Conservation (phyloP, 352 stramenopile species). For the Globisporangium nunn region DNA sequence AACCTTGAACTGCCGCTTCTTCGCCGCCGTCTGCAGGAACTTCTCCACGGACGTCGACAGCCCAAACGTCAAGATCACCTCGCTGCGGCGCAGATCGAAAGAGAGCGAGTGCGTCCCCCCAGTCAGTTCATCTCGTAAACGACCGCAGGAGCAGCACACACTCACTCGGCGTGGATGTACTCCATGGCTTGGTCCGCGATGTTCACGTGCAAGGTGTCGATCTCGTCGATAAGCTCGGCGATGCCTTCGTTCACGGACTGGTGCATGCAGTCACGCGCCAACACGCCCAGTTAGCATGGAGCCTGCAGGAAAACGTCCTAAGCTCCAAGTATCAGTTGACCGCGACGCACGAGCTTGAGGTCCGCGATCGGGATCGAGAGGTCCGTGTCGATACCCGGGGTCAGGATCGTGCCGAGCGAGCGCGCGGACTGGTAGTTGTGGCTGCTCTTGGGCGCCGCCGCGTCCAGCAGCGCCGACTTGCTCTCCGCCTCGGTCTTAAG, state of each 20-base stretch:
- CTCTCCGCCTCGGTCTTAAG: constrained; percentile 38
- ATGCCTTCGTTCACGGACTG: constrained; percentile 94
- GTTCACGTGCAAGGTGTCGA: constrained; percentile 94
- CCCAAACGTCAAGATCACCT: constrained; percentile 95
- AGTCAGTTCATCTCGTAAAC: background rate
- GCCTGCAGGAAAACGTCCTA: too few relatives aligned
- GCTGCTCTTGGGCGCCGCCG: constrained; percentile 6
- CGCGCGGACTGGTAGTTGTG: constrained; percentile 51
- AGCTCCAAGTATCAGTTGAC: too few relatives aligned
- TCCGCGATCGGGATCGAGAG: constrained; percentile 78
- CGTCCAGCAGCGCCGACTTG: constrained; percentile 10
- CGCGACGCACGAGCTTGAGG: constrained; percentile 48
- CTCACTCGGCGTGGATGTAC: constrained; percentile 94
- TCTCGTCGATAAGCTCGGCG: constrained; percentile 91
- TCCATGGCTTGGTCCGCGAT: constrained; percentile 95
- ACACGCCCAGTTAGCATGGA: background rate
- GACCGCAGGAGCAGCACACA: constrained; percentile 3
- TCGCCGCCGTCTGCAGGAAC: constrained; percentile 84
- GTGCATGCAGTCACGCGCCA: constrained; percentile 13
- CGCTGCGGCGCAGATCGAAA: constrained; percentile 27
- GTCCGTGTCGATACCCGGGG: constrained; percentile 72
- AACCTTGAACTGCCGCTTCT: constrained; percentile 94
- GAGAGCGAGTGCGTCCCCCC: background rate
- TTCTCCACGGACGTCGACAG: constrained; percentile 88
- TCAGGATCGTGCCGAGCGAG: constrained; percentile 77